phyloP scores from a whole-genome alignment of 345 rosid species.

The Eucalyptus regnans region DNA sequence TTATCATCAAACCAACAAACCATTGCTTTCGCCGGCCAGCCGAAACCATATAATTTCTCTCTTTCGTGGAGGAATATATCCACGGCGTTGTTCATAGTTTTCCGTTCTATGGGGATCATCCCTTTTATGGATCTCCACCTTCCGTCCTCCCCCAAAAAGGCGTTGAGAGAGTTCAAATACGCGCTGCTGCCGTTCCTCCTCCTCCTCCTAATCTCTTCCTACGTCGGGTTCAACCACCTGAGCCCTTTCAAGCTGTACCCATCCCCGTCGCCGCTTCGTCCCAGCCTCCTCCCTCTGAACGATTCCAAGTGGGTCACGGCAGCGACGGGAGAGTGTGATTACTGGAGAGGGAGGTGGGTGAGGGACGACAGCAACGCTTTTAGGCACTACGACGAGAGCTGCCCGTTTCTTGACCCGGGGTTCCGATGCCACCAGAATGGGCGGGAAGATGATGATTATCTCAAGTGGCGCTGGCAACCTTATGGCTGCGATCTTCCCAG shows the following conservation, averaged over 20 bases:
- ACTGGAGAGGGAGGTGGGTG: constrained; percentile 64
- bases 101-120: background rate
- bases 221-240: constrained; percentile 4
- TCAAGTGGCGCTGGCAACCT: constrained; percentile 89
- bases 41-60: background rate
- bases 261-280: background rate
- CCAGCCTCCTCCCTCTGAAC: background rate
- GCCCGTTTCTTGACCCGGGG: constrained; percentile 81
- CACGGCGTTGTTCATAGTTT: background rate
- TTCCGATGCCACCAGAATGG: constrained; percentile 59
- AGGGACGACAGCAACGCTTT: constrained; percentile 11
- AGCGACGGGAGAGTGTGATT: constrained; percentile 23
- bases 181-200: background rate
- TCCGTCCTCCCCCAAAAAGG: background rate
- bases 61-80: background rate
- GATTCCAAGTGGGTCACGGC: background rate
- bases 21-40: background rate
- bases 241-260: background rate
- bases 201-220: constrained; percentile 19
- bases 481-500: constrained; percentile 64
- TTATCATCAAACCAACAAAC: background rate
- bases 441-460: constrained; percentile 49
- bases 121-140: constrained; percentile 21
- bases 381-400: constrained; percentile 35
- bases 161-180: background rate